These are phyloP conservation scores for Pleurotus cornucopiae DNA, from an alignment of 768 basidiomycete genomes.

Conservation along the genomic window DNA sequence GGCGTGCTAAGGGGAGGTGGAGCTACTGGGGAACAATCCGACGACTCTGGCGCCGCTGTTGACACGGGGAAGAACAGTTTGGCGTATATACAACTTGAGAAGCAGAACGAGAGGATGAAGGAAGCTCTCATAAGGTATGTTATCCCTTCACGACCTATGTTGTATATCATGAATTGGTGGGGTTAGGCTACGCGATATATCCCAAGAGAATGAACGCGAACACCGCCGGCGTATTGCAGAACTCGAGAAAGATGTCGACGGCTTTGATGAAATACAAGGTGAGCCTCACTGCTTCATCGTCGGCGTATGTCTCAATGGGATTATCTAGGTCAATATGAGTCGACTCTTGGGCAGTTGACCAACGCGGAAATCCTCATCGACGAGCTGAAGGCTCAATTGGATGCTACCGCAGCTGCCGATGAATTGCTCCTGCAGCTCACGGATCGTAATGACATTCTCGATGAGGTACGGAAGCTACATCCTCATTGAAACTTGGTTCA, in stretches of 20 bases:
- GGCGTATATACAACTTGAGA: conserved; percentile 85
- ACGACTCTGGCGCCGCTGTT: conserved; percentile 18
- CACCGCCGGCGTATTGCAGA: conserved; percentile 76
- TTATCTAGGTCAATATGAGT: conserved; percentile 69
- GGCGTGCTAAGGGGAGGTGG: conserved; percentile 67
- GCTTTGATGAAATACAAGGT: conserved; percentile 81
- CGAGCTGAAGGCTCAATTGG: conserved; percentile 89
- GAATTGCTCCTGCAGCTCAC: conserved; percentile 96
- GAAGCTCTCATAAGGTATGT: conserved; percentile 83
- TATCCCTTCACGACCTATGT: neutral
- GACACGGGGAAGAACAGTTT: conserved; percentile 51
- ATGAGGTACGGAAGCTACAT: conserved; percentile 55
- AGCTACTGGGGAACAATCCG: conserved; percentile 18
- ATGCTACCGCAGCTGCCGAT: conserved; percentile 92
- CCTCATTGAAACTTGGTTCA: neutral
- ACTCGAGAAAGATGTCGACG: conserved; percentile 84
- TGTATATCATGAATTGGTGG: neutral
- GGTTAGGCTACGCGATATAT: conserved; percentile 78
- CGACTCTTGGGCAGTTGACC: conserved; percentile 71
- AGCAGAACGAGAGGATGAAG: conserved; percentile 93
- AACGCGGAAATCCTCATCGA: conserved; percentile 92
- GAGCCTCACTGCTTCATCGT: conserved; percentile 8
- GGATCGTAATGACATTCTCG: conserved; percentile 86
- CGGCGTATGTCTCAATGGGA: conserved; percentile 7
- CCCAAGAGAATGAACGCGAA: conserved; percentile 84